These are phyloP conservation scores for Buxus sempervirens DNA, from an alignment of 164 flowering plant species.

Conservation along the genomic window DNA sequence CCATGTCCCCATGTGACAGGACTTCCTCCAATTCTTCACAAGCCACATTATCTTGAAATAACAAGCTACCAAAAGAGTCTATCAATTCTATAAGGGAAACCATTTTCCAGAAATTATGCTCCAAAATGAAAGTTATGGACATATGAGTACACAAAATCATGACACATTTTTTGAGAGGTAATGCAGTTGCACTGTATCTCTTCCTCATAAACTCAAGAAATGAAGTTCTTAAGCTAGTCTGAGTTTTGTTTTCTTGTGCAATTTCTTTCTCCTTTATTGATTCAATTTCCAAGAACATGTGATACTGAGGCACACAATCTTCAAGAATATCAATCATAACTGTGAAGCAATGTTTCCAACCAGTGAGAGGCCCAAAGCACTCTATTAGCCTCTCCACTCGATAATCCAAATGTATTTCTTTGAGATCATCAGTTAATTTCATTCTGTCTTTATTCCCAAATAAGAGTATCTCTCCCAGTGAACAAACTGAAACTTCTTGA, in stretches of 20 bases:
- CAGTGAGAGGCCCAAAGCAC: slow-evolving; percentile 15
- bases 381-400: slow-evolving; percentile 12
- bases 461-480: slow-evolving; percentile 20
- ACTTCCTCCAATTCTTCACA: background rate
- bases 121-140: background rate
- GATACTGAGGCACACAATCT: slow-evolving; percentile 12
- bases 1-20: background rate
- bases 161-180: background rate
- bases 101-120: background rate
- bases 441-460: slow-evolving; percentile 14
- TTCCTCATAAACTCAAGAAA: background rate
- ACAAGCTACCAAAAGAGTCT: background rate
- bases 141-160: background rate
- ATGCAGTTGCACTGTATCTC: background rate
- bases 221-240: background rate
- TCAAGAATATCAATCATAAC: slow-evolving; percentile 19
- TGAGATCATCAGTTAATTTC: slow-evolving; percentile 4
- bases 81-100: background rate
- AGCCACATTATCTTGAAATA: background rate
- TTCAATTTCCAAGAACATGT: slow-evolving; percentile 12
- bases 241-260: background rate
- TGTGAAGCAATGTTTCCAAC: slow-evolving; percentile 22
- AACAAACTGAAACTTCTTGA: background rate
- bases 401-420: slow-evolving; percentile 15
- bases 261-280: background rate